Conservation (phyloP, 345 rosid species). For the Arabidopsis thaliana region DNA sequence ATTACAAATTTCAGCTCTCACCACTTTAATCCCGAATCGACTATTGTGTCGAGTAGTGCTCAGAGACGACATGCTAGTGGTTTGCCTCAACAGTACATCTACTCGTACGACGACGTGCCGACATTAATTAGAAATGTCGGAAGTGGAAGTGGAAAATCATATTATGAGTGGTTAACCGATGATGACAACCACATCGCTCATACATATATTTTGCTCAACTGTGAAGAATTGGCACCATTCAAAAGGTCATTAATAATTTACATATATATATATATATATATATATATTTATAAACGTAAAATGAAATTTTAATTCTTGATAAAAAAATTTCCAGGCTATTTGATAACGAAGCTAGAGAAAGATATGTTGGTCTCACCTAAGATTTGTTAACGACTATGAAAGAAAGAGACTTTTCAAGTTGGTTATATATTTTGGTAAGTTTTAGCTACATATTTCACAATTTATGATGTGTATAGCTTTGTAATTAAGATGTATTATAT, state of each 20-base stretch:
- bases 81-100: background rate
- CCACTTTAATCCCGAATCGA: no score
- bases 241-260: background rate
- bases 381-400: background rate
- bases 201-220: background rate
- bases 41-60: no score
- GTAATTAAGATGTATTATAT: no score
- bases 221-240: background rate
- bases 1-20: no score
- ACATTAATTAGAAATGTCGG: background rate
- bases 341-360: background rate
- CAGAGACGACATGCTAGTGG: background rate
- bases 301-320: no score
- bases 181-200: background rate
- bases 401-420: background rate
- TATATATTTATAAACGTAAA: no score
- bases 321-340: no score
- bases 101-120: background rate
- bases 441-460: no score
- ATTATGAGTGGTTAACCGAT: background rate
- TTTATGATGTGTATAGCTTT: no score
- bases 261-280: no score
- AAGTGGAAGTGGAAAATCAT: background rate
- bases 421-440: background rate
- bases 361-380: background rate